Base-by-base conservation (phyloP, 1,284 basidiomycete genomes). In the Rhodofomes roseus region DNA sequence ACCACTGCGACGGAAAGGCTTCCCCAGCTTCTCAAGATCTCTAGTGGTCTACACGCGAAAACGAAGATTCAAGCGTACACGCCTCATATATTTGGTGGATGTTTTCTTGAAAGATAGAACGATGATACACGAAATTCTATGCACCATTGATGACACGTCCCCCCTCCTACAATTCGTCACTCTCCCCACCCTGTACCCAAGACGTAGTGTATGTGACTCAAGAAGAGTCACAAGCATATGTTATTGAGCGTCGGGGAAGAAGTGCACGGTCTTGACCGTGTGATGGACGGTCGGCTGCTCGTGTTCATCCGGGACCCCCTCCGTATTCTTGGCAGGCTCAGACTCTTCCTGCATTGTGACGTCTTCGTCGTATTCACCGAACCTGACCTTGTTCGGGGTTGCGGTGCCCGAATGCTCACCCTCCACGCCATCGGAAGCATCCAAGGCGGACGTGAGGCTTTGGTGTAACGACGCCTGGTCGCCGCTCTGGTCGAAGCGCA, bases 231-330 rank as follows among this genome's bases (percentile, higher is more conserved):
- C 66, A 36, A 59, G 63, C 70, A 59, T 63, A 62, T 74, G 75
- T 76, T 75, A 81, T 77, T 80, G 72, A 29, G 65, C 51, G 0
- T 65, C 61, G 46, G 73, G 69, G 64, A 73, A n/a, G n/a, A n/a
- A 72, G 60, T 60, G 70, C 46, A 68, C 70, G 50, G 65, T 62
- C 62, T 59, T 62, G 64, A 36, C 22, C 2, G 43, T 36, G 44
- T 36, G 57, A 22, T 22, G 27, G 25, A 36, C 22, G 18, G 36
- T 37, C 1, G 44, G 31, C 25, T 27, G 58, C 44, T 39, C 8
- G 57, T 52, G 6, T 16, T 52, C 29, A 39, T 12, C 39, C 52
- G 27, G 4, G 7, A 39, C 36, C 23, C 36, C 50, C n/a, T 22
- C 41, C 27, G 25, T 14, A n/a, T 39, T 34, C 4, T 46, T 20